Conservation (phyloP, 345 rosid genomes). For the Gossypium herbaceum region DNA sequence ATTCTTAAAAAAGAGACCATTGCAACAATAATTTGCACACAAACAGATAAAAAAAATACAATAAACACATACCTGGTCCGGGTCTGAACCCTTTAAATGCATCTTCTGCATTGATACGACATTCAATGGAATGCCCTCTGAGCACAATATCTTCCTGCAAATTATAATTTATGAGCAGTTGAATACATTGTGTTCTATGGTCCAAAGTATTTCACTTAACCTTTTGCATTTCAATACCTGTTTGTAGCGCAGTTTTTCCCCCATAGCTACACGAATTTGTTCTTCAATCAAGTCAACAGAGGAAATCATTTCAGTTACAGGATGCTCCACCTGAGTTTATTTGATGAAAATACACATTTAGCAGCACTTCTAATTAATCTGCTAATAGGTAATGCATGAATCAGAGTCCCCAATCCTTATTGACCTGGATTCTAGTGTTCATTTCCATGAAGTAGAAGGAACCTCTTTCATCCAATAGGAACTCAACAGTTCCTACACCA, state of each 20-base stretch:
- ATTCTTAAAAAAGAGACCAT: background rate
- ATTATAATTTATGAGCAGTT: slow-evolving; percentile 4
- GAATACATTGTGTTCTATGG: background rate
- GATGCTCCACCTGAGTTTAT: slow-evolving; percentile 81
- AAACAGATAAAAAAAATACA: background rate
- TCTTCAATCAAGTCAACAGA: slow-evolving; percentile 96
- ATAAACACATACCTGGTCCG: slow-evolving; percentile 66
- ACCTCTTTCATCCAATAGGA: slow-evolving; percentile 97
- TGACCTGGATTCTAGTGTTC: slow-evolving; percentile 97
- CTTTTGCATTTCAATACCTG: slow-evolving; percentile 48
- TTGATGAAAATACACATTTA: slow-evolving; percentile 11
- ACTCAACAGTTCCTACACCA: slow-evolving; percentile 95
- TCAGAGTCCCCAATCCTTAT: slow-evolving; percentile 1
- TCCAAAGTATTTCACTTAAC: background rate
- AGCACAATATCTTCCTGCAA: slow-evolving; percentile 90
- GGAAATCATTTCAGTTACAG: slow-evolving; percentile 97
- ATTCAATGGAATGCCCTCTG: slow-evolving; percentile 94
- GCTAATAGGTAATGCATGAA: background rate
- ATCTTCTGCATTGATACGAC: slow-evolving; percentile 97
- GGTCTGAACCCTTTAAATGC: slow-evolving; percentile 95
- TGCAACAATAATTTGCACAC: background rate
- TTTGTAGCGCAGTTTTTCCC: slow-evolving; percentile 75
- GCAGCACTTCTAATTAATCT: slow-evolving; percentile 7
- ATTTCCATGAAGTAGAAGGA: slow-evolving; percentile 98
- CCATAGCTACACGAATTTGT: slow-evolving; percentile 95